Percentiles rank a stretch among this genome's conserved stretches.
phyloP scores from a whole-genome alignment of 2,329 filamentous ascomycete genomes.

The Penicillium sp. region DNA sequence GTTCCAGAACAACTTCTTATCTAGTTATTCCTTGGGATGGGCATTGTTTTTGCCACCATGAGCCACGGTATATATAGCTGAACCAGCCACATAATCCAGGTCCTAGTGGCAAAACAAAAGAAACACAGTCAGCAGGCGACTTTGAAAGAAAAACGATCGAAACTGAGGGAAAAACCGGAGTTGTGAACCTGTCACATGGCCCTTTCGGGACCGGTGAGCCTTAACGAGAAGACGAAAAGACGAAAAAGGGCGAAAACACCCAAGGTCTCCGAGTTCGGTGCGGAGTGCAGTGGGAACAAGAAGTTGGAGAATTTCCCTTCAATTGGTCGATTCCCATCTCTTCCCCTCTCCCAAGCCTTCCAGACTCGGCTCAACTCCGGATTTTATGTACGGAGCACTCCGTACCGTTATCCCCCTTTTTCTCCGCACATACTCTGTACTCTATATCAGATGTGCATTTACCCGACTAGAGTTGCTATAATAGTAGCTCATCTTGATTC shows the following conservation, averaged over 20 bases:
- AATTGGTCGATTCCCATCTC: conserved; percentile 3
- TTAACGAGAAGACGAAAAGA: neutral
- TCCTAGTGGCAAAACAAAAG: neutral
- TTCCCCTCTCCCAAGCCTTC: conserved; percentile 6
- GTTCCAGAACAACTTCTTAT: neutral
- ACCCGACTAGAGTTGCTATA: neutral
- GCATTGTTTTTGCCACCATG: conserved; percentile 10
- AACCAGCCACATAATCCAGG: neutral
- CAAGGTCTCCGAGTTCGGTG: conserved; percentile 14
- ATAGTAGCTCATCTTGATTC: neutral
- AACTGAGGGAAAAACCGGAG: conserved; percentile 15
- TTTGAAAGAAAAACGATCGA: conserved; percentile 15
- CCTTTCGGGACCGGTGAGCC: neutral
- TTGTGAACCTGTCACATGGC: conserved; percentile 10
- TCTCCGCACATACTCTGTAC: conserved; percentile 6
- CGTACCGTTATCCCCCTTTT: neutral
- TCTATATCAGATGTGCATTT: neutral
- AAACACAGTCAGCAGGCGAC: conserved; percentile 8
- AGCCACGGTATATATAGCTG: conserved; percentile 4
- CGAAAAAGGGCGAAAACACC: neutral
- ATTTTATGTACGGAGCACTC: neutral
- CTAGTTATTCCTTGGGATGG: neutral
- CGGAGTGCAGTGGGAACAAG: conserved; percentile 9
- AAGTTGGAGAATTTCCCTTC: conserved; percentile 12
- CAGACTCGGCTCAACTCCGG: conserved; percentile 17